Evolutionary conservation across 352 stramenopile species (phyloP), one percentile per base, ranked within the genome.

Genomic region (Phytophthora idaei): DNA sequence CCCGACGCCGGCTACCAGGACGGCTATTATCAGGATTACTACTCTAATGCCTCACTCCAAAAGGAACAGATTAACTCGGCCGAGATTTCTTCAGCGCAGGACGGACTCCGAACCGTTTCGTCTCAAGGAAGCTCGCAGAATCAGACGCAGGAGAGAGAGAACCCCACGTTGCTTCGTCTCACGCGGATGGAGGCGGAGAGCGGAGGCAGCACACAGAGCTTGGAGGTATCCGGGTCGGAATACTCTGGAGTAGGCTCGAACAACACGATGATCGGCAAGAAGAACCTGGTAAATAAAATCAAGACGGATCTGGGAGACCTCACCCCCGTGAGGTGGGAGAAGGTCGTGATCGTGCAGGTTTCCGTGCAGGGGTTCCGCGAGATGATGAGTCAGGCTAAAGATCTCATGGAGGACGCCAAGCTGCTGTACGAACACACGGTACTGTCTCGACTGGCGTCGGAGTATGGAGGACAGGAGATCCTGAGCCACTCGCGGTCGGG

Each of bases 371-470:
- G 82, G 4, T 95, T 94, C 60, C 81, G 87, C 3, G 84, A 92
- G 15, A 90, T 93, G 80, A 80, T 86, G 67, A 74, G 53, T 11
- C 67, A 93, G 32, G 82, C 84, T 1, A 92, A 93, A 64, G 86
- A 95, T 12, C 63, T 94, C 8, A 94, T 95, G 86, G 88, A 95
- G 57, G 88, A 95, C 44, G 88, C 88, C 12, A 94, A 93, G 57
- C 54, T 92, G 36, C 66, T 95, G 44, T 95, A 95, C 52, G 88
- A 94, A 53, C 88, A 95, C 71, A 95, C 87, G 34, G 87, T 95
- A 52, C 73, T 93, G 5, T 94, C 86, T 49, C 76, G 88, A n/a
- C 66, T 95, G 12, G 77, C 84, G 53, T 92, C 84, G 7, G 88
- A 95, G 60, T 95, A 95, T 61, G 83, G 83, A 27, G 88, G 88